A percentile compares a stretch with the other conserved stretches of the same genome.
phyloP scores from a whole-genome alignment of 2,329 filamentous ascomycete species.

The Claviceps maximensis region DNA sequence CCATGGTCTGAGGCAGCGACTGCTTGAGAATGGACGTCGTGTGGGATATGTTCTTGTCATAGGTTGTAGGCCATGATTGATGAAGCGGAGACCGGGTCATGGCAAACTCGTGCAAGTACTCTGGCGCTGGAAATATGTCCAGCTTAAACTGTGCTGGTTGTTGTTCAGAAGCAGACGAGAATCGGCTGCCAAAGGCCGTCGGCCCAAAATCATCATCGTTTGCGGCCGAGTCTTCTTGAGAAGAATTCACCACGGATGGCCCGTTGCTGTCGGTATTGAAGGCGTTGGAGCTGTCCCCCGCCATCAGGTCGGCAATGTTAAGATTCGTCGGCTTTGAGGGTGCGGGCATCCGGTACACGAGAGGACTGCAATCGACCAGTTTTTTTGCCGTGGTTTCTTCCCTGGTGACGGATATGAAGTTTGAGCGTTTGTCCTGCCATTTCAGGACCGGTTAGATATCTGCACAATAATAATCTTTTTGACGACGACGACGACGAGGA shows the following conservation, averaged over 20 bases:
- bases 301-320: conserved; percentile 21
- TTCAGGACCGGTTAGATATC: neutral
- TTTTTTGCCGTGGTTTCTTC: conserved; percentile 23
- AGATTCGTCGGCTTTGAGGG: conserved; percentile 15
- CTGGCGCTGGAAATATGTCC: conserved; percentile 24
- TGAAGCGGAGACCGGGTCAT: conserved; percentile 24
- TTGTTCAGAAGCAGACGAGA: neutral
- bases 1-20: conserved; percentile 26
- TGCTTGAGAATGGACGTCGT: conserved; percentile 23
- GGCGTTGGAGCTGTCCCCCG: conserved; percentile 8
- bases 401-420: conserved; percentile 37
- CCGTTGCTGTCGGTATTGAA: conserved; percentile 3
- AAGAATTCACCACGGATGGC: neutral
- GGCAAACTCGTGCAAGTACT: conserved; percentile 26
- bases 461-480: neutral
- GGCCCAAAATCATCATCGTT: neutral
- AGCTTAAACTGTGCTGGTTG: conserved; percentile 26
- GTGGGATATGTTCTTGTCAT: conserved; percentile 20
- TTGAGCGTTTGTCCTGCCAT: conserved; percentile 29
- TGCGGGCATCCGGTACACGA: conserved; percentile 29
- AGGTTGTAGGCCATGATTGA: conserved; percentile 27
- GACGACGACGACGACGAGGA: neutral
- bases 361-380: conserved; percentile 32
- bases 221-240: neutral
- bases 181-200: neutral